These are phyloP conservation scores for Emmonsiellopsis sp. DNA, from an alignment of 2,329 filamentous ascomycete genomes.

Conservation along the genomic window DNA sequence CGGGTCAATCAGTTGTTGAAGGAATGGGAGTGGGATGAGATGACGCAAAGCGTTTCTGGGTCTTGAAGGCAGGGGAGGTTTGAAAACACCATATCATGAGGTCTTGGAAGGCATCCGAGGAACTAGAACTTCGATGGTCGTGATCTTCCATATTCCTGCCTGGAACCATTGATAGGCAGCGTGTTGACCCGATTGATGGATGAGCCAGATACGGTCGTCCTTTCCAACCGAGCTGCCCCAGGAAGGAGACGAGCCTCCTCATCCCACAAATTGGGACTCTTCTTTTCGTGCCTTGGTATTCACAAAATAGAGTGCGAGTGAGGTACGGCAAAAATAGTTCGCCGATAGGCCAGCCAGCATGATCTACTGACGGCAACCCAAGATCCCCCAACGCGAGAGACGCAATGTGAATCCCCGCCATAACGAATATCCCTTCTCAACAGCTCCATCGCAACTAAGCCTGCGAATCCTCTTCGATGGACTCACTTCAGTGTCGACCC, in stretches of 20 bases:
- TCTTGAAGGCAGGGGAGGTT: neutral
- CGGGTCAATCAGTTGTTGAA: slow-evolving; percentile 45
- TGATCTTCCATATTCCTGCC: neutral
- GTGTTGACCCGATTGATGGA: neutral
- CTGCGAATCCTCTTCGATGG: neutral
- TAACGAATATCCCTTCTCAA: neutral
- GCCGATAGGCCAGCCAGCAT: no score
- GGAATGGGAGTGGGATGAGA: slow-evolving; percentile 27
- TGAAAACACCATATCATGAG: neutral
- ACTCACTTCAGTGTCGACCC: neutral
- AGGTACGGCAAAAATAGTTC: no score
- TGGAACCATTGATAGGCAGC: neutral
- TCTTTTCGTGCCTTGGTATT: no score
- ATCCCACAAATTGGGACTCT: no score
- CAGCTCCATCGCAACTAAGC: neutral
- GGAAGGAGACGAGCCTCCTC: no score
- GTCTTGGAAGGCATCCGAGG: neutral
- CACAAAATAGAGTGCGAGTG: no score
- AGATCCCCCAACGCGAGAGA: neutral
- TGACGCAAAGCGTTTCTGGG: neutral
- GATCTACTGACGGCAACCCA: neutral
- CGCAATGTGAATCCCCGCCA: no score
- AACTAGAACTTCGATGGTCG: neutral
- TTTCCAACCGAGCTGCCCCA: neutral
- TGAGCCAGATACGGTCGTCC: neutral